Conservation (phyloP, 2,329 filamentous ascomycete species). For the Calycina herbarum region DNA sequence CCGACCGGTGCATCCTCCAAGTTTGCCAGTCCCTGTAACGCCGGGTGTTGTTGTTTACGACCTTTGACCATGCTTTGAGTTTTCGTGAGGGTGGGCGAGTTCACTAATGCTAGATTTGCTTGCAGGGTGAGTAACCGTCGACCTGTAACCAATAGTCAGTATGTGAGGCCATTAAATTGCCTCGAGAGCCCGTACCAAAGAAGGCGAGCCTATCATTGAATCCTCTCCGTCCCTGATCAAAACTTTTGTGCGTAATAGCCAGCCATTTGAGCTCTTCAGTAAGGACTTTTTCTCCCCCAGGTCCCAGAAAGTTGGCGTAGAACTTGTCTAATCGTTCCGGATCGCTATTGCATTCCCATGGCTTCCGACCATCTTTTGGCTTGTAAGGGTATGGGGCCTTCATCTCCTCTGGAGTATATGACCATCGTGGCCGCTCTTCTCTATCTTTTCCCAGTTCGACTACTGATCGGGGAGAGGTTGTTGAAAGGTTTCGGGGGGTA, state of each 20-base stretch:
- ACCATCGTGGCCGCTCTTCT: constrained; percentile 61
- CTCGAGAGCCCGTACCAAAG: constrained; percentile 59
- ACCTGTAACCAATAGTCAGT: constrained; percentile 44
- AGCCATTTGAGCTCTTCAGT: constrained; percentile 95
- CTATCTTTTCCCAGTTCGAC: constrained; percentile 37
- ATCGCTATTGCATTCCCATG: constrained; percentile 73
- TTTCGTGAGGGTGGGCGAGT: constrained; percentile 39
- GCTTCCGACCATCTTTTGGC: constrained; percentile 52
- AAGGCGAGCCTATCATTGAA: constrained; percentile 94
- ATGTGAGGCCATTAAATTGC: constrained; percentile 1
- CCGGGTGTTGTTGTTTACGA: constrained; percentile 63
- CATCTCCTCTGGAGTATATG: constrained; percentile 67
- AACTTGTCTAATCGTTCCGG: constrained; percentile 72
- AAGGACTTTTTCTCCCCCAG: constrained; percentile 69
- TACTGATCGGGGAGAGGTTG: constrained; percentile 31
- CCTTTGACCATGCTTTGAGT: constrained; percentile 45
- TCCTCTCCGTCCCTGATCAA: constrained; percentile 89
- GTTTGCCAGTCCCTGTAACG: constrained; percentile 72
- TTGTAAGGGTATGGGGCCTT: constrained; percentile 64
- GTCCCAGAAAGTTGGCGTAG: constrained; percentile 75
- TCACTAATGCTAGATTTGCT: constrained; percentile 61
- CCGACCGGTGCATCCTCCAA: constrained; percentile 62
- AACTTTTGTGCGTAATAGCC: constrained; percentile 96
- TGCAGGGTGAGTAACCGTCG: constrained; percentile 61
- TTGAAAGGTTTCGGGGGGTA: constrained; percentile 31